Evolutionary conservation across 2,329 filamentous ascomycete species (phyloP).

Genomic region (Penicillium sp.): DNA sequence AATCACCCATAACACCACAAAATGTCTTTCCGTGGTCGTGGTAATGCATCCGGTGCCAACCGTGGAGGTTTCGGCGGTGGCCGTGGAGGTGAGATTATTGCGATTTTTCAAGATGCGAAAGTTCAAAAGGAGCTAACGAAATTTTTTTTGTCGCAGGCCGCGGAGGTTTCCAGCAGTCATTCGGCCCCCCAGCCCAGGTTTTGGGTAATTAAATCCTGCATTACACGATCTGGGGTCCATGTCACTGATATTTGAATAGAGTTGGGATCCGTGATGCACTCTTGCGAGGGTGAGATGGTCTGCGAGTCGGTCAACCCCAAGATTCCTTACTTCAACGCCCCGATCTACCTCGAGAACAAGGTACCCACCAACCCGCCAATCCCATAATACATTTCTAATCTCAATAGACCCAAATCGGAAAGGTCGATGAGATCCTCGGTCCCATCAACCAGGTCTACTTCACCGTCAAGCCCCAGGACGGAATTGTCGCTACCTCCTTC

Average conservation of each 20-base stretch:
- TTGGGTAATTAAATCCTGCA: conserved; percentile 48
- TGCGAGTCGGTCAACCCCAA: conserved; percentile 95
- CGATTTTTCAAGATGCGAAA: conserved; percentile 1
- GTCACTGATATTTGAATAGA: conserved; percentile 56
- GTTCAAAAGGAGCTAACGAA: conserved; percentile 32
- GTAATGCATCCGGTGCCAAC: conserved; percentile 55
- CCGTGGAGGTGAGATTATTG: conserved; percentile 43
- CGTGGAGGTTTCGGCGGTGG: conserved; percentile 47
- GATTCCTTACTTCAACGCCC: conserved; percentile 98
- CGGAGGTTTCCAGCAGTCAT: conserved; percentile 63
- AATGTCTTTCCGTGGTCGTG: conserved; percentile 66
- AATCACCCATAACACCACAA: conserved; percentile 35
- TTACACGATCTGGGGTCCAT: conserved; percentile 1
- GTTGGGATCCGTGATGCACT: conserved; percentile 92
- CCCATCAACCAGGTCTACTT: conserved; percentile 98
- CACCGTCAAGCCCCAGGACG: conserved; percentile 95
- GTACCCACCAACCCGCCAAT: conserved; percentile 42
- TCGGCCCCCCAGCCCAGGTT: conserved; percentile 64
- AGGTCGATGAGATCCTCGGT: conserved; percentile 96
- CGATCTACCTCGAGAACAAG: conserved; percentile 99
- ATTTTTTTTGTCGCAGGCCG: conserved; percentile 53
- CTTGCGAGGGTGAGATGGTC: conserved; percentile 96
- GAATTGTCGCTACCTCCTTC: conserved; percentile 92
- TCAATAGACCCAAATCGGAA: conserved; percentile 76
- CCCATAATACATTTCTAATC: conserved; percentile 18